Base-by-base conservation (phyloP, 1,284 basidiomycete genomes). In the Tylopilus sp. region DNA sequence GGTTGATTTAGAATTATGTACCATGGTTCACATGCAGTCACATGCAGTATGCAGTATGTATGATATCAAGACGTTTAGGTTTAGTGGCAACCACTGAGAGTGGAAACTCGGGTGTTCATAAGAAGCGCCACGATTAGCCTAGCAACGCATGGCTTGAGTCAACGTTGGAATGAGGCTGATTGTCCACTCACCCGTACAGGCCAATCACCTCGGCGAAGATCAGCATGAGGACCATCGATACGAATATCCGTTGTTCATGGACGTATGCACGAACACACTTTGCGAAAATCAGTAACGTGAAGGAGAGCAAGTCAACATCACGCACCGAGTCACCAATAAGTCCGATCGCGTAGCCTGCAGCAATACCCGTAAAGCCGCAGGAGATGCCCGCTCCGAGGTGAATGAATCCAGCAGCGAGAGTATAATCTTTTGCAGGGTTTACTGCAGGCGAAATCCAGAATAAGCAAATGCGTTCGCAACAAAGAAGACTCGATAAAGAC, bases 281-380 rank as follows among this genome's bases (percentile, higher is more conserved):
- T 11, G 29, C 15, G 20, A 11, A 24, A 39, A 31, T 58, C 43
- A 51, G 51, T 44, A 17, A 34, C 39, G 43, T 26, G 29, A 4
- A 35, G 33, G 18, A 39, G 35, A 46, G 33, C 28, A 30, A 33
- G 51, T 30, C 30, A 47, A 18, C 20, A 37, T 26, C 11, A 70
- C 87, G 55, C 61, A 93, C 94, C 20, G 94, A 85, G 66, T 99
- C 95, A 50, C 94, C 95, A 24, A 98, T 92, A 55, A 88, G 83
- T 29, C 95, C 95, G 66, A 99, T 95, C n/a, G 95, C 94, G 66
- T 94, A 95, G 7, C 95, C 95, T 2, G 95, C 95, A n/a, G 94
- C 89, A 41, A 99, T 71, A 52, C 95, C 95, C 12, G 95, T 94
- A 58, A 92, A 72, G 15, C 94, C 94, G 65, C 92, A 94, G 7